Evolutionary conservation across 108 stramenopile genomes (phyloP).

Genomic region (Pseudonitzschia multistriata): DNA sequence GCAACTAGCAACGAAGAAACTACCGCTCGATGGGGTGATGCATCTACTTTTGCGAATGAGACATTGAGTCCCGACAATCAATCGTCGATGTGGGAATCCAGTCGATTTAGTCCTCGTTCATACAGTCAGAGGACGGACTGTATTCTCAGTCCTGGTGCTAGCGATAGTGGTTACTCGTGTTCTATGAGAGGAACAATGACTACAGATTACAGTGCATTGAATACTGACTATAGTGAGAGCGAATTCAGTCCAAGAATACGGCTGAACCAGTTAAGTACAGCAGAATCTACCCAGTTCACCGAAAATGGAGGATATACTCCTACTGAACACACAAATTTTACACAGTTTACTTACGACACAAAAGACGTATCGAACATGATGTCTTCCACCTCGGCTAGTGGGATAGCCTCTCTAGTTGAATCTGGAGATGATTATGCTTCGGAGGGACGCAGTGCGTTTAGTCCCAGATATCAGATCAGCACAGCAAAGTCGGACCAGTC

Average conservation of each 20-base stretch:
- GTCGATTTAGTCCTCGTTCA: constrained; percentile 1
- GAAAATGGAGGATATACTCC: constrained; percentile 3
- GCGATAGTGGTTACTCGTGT: background rate
- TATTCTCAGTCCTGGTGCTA: background rate
- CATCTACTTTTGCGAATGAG: background rate
- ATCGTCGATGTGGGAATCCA: constrained; percentile 4
- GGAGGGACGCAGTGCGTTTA: too few species aligned
- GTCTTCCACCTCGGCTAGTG: background rate
- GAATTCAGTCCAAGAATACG: background rate
- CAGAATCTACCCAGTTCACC: background rate
- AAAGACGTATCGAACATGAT: too few species aligned
- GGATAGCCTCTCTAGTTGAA: too few species aligned
- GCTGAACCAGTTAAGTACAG: background rate
- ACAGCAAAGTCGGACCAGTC: background rate
- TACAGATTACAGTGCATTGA: background rate
- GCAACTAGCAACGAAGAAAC: constrained; percentile 9
- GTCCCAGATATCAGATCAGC: background rate
- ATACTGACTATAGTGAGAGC: background rate
- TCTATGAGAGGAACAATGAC: constrained; percentile 6
- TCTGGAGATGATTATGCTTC: too few species aligned
- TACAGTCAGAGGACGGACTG: background rate
- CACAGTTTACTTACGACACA: background rate
- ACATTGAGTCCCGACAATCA: background rate
- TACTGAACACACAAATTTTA: constrained; percentile 5
- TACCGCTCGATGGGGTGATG: background rate